A percentile compares a stretch with the other conserved stretches of the same genome.
These are phyloP conservation scores for Cercis canadensis DNA, from an alignment of 306 rosid species.

Conservation along the genomic window DNA sequence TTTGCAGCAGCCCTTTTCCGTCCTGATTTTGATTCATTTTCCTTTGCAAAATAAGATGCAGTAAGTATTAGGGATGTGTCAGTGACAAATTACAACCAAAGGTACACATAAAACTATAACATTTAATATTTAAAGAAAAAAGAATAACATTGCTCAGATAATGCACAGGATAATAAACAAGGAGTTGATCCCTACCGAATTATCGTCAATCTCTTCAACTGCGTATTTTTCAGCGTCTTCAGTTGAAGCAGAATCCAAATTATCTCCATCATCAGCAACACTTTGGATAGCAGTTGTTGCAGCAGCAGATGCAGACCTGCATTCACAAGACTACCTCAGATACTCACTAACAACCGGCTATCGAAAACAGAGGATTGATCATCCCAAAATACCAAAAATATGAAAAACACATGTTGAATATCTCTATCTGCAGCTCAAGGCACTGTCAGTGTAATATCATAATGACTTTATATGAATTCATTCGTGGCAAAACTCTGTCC, in stretches of 20 bases:
- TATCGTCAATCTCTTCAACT: constrained; percentile 66
- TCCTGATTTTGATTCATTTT: constrained; percentile 67
- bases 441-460: no score
- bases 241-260: constrained; percentile 66
- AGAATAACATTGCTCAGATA: constrained; percentile 5
- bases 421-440: background rate
- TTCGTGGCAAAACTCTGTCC: no score
- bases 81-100: constrained; percentile 16
- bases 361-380: background rate
- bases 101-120: constrained; percentile 21
- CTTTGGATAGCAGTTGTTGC: constrained; percentile 68
- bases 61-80: constrained; percentile 26
- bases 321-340: constrained; percentile 30
- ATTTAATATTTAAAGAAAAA: constrained; percentile 27
- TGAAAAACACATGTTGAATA: constrained; percentile 17
- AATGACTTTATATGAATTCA: background rate
- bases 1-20: constrained; percentile 82
- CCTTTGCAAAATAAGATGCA: constrained; percentile 52
- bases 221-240: constrained; percentile 59
- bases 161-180: constrained; percentile 13
- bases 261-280: constrained; percentile 48
- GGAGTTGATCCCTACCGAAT: constrained; percentile 69
- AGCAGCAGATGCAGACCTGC: constrained; percentile 82
- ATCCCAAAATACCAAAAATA: no score
- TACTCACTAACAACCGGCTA: background rate